phyloP scores from a whole-genome alignment of 1,284 basidiomycete genomes.

The Taiwanofungus camphoratus region DNA sequence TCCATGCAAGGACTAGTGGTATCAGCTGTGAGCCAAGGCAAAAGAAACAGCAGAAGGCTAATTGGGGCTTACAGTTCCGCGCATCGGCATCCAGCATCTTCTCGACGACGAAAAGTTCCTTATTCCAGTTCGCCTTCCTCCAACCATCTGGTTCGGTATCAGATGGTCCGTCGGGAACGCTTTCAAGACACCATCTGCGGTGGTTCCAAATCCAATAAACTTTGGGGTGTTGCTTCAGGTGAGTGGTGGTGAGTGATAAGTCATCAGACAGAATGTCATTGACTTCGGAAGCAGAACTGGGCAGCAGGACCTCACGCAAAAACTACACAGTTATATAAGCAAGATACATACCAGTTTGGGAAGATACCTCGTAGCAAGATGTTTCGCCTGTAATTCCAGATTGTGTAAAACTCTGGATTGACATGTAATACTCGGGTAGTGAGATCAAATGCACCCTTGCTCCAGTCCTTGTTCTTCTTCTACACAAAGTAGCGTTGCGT shows the following conservation, averaged over 20 bases:
- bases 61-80: slow-evolving; percentile 73
- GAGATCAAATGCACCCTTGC: slow-evolving; percentile 60
- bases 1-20: slow-evolving; percentile 82
- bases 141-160: slow-evolving; percentile 52
- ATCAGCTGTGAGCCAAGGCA: neutral
- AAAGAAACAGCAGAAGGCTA: neutral
- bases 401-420: slow-evolving; percentile 89
- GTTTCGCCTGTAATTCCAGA: slow-evolving; percentile 87
- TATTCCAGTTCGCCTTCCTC: slow-evolving; percentile 75
- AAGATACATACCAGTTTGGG: slow-evolving; percentile 45
- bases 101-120: slow-evolving; percentile 81
- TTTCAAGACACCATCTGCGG: slow-evolving; percentile 86
- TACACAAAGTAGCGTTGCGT: slow-evolving; percentile 28
- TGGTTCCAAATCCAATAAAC: slow-evolving; percentile 98
- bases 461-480: slow-evolving; percentile 67
- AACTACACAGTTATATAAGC: neutral
- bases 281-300: slow-evolving; percentile 56
- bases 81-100: slow-evolving; percentile 86
- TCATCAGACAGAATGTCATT: slow-evolving; percentile 68
- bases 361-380: slow-evolving; percentile 77
- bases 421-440: slow-evolving; percentile 75
- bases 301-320: neutral
- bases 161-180: slow-evolving; percentile 65
- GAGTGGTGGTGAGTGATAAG: slow-evolving; percentile 73
- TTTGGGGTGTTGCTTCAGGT: slow-evolving; percentile 83